Conservation (phyloP, 495 filamentous ascomycete species). For the Talaromyces wortmannii region DNA sequence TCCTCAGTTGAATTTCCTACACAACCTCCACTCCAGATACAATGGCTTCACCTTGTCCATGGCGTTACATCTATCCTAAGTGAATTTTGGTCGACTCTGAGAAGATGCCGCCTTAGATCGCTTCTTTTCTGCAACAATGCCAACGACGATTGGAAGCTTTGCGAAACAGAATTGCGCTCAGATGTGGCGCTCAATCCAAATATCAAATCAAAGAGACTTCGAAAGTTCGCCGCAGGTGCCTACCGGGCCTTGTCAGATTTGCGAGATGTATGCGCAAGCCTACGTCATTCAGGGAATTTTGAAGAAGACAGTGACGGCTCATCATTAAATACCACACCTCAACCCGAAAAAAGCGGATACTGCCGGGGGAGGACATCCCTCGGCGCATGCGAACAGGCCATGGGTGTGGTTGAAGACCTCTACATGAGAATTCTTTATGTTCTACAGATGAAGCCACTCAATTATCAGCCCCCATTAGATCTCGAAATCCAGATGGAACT, state of each 20-base stretch:
- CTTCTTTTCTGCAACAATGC: slow-evolving; percentile 11
- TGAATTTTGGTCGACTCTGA: slow-evolving; percentile 15
- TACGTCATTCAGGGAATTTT: not conserved
- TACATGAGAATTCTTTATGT: slow-evolving; percentile 21
- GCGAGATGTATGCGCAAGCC: not conserved
- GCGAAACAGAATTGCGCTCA: not conserved
- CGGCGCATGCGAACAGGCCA: not conserved
- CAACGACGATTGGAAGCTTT: slow-evolving; percentile 17
- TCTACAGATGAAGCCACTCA: slow-evolving; percentile 8
- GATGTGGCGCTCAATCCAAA: not conserved
- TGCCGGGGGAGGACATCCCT: not conserved
- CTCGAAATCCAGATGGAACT: slow-evolving; percentile 19
- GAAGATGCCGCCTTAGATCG: slow-evolving; percentile 8
- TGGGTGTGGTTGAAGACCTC: slow-evolving; percentile 22
- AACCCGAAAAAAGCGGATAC: not conserved
- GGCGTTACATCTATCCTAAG: slow-evolving; percentile 9
- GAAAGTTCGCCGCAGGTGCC: not conserved
- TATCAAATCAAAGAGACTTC: not conserved
- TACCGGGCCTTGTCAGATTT: not conserved
- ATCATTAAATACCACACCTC: not conserved
- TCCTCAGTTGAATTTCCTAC: not conserved
- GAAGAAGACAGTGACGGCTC: not conserved
- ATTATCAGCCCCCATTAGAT: slow-evolving; percentile 5
- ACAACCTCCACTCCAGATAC: slow-evolving; percentile 5
- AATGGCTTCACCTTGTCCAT: slow-evolving; percentile 19